phyloP scores from a whole-genome alignment of 2,329 filamentous ascomycete genomes.

The Sporothrix curviconia region DNA sequence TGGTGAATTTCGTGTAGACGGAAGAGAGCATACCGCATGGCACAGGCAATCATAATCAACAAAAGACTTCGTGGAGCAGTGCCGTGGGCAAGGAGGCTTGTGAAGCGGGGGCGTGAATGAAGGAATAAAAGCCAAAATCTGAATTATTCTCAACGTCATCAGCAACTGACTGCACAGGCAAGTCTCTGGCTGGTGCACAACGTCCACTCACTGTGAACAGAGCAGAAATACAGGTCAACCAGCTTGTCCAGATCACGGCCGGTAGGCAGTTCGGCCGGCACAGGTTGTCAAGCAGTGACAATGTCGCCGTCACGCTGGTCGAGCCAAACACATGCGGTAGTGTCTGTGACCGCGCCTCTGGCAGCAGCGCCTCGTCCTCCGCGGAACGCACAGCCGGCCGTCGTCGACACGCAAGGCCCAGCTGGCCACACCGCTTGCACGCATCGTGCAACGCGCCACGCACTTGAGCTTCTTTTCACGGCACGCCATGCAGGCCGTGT shows the following conservation, averaged over 20 bases:
- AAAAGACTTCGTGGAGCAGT: neutral
- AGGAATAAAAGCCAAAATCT: conserved; percentile 14
- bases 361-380: neutral
- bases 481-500: conserved; percentile 15
- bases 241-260: conserved; percentile 13
- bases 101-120: conserved; percentile 14
- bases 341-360: too few species aligned
- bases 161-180: too few species aligned
- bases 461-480: conserved; percentile 13
- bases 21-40: too few species aligned
- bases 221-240: conserved; percentile 15
- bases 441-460: neutral
- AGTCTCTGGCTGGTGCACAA: too few species aligned
- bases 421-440: neutral
- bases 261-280: neutral
- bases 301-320: neutral
- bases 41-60: neutral
- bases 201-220: conserved; percentile 10
- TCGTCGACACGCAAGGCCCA: neutral
- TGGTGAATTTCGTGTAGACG: too few species aligned
- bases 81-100: conserved; percentile 9
- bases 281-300: neutral
- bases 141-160: too few species aligned
- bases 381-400: neutral
- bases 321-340: too few species aligned